Conservation (phyloP, 208 protist genomes). For the Zelonia costaricensis region DNA sequence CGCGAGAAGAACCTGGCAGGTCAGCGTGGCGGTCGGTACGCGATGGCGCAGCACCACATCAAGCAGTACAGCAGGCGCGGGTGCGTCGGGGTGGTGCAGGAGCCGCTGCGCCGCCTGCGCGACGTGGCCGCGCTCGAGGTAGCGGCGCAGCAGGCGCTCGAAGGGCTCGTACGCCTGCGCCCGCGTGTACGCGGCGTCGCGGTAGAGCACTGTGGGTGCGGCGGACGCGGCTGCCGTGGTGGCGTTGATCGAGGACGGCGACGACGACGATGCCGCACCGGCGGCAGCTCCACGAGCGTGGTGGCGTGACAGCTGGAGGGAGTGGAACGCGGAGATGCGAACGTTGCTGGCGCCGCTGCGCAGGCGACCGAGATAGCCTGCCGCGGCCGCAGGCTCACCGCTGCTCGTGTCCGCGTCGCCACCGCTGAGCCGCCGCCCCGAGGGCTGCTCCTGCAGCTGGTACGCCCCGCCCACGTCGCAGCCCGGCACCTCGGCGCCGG, state of each 20-base stretch:
- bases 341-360: conserved; percentile 21
- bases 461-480: conserved; percentile 22
- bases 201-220: conserved; percentile 10
- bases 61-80: conserved; percentile 56
- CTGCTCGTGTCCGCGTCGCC: not conserved
- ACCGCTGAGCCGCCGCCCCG: not conserved
- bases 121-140: conserved; percentile 56
- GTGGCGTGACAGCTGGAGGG: not conserved
- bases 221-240: not conserved
- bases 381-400: too few species aligned
- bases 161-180: conserved; percentile 61
- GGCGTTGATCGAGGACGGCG: not conserved
- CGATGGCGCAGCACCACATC: conserved; percentile 49
- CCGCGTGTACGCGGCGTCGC: conserved; percentile 20
- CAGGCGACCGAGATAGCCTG: conserved; percentile 8
- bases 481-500: conserved; percentile 26
- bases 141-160: conserved; percentile 47
- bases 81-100: conserved; percentile 64
- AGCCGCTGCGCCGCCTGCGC: conserved; percentile 33
- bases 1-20: conserved; percentile 39
- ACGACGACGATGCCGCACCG: not conserved
- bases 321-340: conserved; percentile 13
- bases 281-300: not conserved
- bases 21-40: conserved; percentile 48
- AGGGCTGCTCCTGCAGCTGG: conserved; percentile 21